These are phyloP conservation scores for Symbiodinium natans DNA, from an alignment of 73 alveolate genomes.

Conservation along the genomic window DNA sequence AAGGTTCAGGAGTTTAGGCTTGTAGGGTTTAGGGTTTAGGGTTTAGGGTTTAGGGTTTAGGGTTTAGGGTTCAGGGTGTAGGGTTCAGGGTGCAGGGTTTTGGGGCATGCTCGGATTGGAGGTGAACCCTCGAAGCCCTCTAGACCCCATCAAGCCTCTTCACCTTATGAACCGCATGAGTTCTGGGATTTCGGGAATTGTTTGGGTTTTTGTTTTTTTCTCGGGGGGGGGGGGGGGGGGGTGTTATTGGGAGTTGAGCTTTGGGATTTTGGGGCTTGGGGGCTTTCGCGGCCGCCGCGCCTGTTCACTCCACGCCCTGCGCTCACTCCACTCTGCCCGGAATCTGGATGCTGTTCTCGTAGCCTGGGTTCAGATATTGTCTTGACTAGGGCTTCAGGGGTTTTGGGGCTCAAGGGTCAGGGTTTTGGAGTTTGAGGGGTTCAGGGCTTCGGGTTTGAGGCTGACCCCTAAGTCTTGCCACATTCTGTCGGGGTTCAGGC, in stretches of 20 bases:
- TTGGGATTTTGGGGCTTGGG: neutral
- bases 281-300: neutral
- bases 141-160: neutral
- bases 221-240: neutral
- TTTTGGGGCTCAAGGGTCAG: neutral
- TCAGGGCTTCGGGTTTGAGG: too few relatives aligned
- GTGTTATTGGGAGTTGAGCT: neutral
- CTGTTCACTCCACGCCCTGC: neutral
- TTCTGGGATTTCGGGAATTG: neutral
- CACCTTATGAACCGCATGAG: neutral
- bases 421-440: neutral
- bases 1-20: neutral
- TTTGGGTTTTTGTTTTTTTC: neutral
- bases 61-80: too few relatives aligned
- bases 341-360: slow-evolving; percentile 60
- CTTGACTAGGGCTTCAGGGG: neutral
- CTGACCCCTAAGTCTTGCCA: too few relatives aligned
- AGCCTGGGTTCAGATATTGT: neutral
- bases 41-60: neutral
- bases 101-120: too few relatives aligned
- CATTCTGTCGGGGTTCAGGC: too few relatives aligned
- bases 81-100: neutral
- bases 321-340: slow-evolving; percentile 43
- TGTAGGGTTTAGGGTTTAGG: neutral
- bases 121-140: too few relatives aligned